phyloP scores from a whole-genome alignment of 257 asterid genomes.

The Nicotiana knightiana region DNA sequence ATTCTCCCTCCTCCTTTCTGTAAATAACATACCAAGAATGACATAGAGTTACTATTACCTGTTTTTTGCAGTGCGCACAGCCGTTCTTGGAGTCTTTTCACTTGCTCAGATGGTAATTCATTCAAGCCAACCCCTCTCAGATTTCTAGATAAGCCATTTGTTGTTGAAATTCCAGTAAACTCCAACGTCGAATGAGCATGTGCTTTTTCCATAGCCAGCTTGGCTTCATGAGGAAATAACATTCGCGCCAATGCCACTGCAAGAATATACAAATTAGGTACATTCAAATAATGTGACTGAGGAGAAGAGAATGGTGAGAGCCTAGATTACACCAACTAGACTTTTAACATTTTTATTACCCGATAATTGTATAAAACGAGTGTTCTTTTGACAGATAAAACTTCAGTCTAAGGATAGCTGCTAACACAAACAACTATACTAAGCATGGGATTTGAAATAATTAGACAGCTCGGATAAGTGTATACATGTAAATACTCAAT shows the following conservation, averaged over 20 bases:
- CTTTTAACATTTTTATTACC: background rate
- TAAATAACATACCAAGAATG: background rate
- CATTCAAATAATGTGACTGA: background rate
- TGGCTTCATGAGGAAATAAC: slow-evolving; percentile 73
- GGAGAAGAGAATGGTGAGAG: background rate
- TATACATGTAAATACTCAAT: background rate
- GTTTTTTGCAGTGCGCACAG: slow-evolving; percentile 71
- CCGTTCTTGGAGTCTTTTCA: slow-evolving; percentile 60
- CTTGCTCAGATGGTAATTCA: slow-evolving; percentile 72
- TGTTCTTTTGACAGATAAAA: background rate
- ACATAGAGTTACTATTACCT: slow-evolving; percentile 30
- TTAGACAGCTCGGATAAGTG: background rate
- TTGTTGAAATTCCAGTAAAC: slow-evolving; percentile 61
- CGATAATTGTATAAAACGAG: background rate
- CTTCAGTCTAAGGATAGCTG: background rate
- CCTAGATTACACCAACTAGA: background rate
- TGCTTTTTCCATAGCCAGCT: slow-evolving; percentile 77
- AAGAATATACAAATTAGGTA: background rate
- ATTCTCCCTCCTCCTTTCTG: background rate
- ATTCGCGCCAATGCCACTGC: slow-evolving; percentile 90
- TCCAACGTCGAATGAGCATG: slow-evolving; percentile 62
- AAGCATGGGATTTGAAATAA: background rate
- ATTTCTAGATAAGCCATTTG: slow-evolving; percentile 37
- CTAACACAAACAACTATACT: background rate
- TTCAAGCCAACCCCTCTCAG: slow-evolving; percentile 60